phyloP scores from a whole-genome alignment of 495 filamentous ascomycete species.

The Aspergillus saccharolyticus region DNA sequence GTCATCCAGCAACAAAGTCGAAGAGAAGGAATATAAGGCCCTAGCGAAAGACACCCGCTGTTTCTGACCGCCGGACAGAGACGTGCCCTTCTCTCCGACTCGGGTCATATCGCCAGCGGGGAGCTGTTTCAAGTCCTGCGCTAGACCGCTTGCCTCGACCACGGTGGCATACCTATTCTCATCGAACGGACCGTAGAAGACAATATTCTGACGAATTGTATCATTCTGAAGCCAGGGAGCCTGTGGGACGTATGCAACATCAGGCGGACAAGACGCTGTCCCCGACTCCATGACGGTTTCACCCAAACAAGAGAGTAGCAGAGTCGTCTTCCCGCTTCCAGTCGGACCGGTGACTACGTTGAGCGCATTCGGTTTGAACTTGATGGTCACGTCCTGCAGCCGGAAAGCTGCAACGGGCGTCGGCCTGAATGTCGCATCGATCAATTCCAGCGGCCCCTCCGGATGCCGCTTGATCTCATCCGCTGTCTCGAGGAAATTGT shows the following conservation, averaged over 20 bases:
- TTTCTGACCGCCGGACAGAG: slow-evolving; percentile 61
- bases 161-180: slow-evolving; percentile 46
- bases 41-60: slow-evolving; percentile 58
- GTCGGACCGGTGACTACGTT: slow-evolving; percentile 50
- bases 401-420: slow-evolving; percentile 32
- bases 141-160: slow-evolving; percentile 53
- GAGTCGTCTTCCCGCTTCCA: slow-evolving; percentile 59
- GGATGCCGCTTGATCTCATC: slow-evolving; percentile 36
- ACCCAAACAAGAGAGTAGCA: slow-evolving; percentile 65
- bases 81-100: slow-evolving; percentile 60
- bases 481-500: slow-evolving; percentile 40
- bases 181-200: slow-evolving; percentile 63
- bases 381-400: slow-evolving; percentile 41
- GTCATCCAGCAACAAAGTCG: slow-evolving; percentile 57
- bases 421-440: slow-evolving; percentile 26
- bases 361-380: slow-evolving; percentile 46
- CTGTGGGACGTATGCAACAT: slow-evolving; percentile 70
- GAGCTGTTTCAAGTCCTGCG: slow-evolving; percentile 55
- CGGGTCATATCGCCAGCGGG: slow-evolving; percentile 56
- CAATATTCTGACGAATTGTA: slow-evolving; percentile 71
- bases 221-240: slow-evolving; percentile 77
- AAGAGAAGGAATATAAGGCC: slow-evolving; percentile 57
- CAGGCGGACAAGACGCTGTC: slow-evolving; percentile 68
- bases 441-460: slow-evolving; percentile 35
- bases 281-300: slow-evolving; percentile 59